These are phyloP conservation scores for Pyrenochaeta sp. DNA, from an alignment of 2,329 filamentous ascomycete species.

Conservation along the genomic window DNA sequence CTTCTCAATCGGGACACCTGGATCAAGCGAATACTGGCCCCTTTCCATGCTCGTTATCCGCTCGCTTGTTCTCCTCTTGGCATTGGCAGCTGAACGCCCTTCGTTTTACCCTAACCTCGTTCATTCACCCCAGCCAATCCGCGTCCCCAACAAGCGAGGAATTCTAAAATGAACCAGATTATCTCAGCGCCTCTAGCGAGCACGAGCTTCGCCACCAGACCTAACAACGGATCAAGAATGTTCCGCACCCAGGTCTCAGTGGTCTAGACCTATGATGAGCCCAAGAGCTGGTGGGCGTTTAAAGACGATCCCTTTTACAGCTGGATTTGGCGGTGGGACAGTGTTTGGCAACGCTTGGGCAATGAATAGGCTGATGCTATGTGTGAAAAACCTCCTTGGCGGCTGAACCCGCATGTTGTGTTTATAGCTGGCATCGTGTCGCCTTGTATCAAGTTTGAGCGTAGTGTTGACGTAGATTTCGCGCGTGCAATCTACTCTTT, in stretches of 20 bases:
- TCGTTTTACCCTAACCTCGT: not conserved
- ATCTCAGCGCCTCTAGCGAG: not conserved
- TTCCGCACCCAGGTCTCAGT: not conserved
- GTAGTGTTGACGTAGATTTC: not conserved
- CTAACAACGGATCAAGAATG: not conserved
- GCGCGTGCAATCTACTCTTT: no score
- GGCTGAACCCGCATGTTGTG: not conserved
- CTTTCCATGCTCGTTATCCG: not conserved
- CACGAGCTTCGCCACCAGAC: not conserved
- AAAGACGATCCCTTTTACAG: not conserved
- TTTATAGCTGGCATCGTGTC: not conserved
- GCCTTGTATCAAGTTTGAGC: not conserved
- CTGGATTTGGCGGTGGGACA: not conserved
- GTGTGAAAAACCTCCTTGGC: not conserved
- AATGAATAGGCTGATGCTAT: not conserved
- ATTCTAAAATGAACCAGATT: not conserved
- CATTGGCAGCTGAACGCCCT: slow-evolving; percentile 3
- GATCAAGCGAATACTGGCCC: not conserved
- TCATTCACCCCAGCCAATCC: not conserved
- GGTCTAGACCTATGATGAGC: not conserved
- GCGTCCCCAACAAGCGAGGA: not conserved
- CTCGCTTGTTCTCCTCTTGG: not conserved
- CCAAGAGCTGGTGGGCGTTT: not conserved
- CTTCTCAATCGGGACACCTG: no score
- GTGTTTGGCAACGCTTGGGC: not conserved